Percentiles rank a stretch among this genome's conserved stretches.
These are phyloP conservation scores for Stereocaulon alpinum DNA, from an alignment of 495 filamentous ascomycete species.

Conservation along the genomic window DNA sequence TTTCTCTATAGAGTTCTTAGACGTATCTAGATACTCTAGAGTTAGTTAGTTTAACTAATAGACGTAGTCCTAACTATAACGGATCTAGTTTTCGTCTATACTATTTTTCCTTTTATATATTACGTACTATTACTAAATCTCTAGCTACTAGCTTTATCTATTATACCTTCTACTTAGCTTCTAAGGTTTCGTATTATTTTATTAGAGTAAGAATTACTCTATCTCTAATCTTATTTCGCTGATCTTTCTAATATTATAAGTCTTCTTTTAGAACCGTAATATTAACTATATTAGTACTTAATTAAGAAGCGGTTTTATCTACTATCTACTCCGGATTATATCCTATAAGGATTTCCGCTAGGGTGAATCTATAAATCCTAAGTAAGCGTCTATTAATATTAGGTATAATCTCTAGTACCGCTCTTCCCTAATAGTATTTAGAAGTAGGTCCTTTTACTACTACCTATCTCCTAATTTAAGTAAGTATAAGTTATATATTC, in stretches of 20 bases:
- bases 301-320: background rate
- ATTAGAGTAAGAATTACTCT: background rate
- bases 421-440: background rate
- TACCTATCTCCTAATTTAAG: too few relatives aligned
- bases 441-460: too few relatives aligned
- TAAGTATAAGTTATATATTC: too few relatives aligned
- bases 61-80: background rate
- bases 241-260: too few relatives aligned
- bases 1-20: too few relatives aligned
- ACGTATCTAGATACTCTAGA: background rate
- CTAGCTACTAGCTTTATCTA: background rate
- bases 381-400: slow-evolving; percentile 1
- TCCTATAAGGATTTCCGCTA: too few relatives aligned
- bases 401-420: background rate
- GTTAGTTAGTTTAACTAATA: background rate
- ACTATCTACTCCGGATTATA: background rate
- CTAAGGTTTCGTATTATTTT: background rate
- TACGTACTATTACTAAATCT: background rate
- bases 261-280: background rate
- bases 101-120: background rate
- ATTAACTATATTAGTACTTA: background rate
- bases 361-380: background rate
- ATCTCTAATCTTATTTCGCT: background rate
- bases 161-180: background rate
- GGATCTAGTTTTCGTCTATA: background rate